Evolutionary conservation across 495 filamentous ascomycete species (phyloP).

Genomic region (Podospora sp.): DNA sequence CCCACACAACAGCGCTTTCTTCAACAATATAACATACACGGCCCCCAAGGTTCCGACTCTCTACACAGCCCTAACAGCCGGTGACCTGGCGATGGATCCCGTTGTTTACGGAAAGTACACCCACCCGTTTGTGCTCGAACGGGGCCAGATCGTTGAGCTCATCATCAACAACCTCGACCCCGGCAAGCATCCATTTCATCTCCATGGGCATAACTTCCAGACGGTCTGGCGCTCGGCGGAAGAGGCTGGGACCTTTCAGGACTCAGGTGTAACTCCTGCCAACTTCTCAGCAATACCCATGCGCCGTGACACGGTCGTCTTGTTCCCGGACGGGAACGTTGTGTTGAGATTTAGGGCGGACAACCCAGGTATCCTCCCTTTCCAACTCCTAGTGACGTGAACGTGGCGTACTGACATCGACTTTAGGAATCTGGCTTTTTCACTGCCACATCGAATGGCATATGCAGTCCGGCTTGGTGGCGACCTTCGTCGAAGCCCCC

Average conservation of each 20-base stretch:
- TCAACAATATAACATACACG: constrained; percentile 46
- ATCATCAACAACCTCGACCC: constrained; percentile 69
- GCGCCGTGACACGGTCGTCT: constrained; percentile 53
- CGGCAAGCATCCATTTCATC: constrained; percentile 48
- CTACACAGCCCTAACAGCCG: constrained; percentile 57
- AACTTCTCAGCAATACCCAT: constrained; percentile 40
- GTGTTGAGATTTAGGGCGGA: constrained; percentile 40
- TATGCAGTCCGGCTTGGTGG: constrained; percentile 52
- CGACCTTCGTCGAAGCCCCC: constrained; percentile 66
- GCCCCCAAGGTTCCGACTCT: constrained; percentile 61
- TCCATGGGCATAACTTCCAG: constrained; percentile 72
- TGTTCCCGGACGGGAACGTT: constrained; percentile 42
- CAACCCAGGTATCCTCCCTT: constrained; percentile 45
- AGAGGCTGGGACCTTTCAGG: constrained; percentile 50
- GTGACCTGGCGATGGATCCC: constrained; percentile 50
- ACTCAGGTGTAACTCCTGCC: constrained; percentile 29
- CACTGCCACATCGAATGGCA: constrained; percentile 61
- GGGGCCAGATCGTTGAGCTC: constrained; percentile 60
- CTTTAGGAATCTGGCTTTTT: constrained; percentile 49
- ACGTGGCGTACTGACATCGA: background rate
- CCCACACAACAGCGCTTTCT: constrained; percentile 47
- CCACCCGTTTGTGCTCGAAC: constrained; percentile 57
- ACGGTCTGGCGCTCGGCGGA: constrained; percentile 48
- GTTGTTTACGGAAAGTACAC: constrained; percentile 51
- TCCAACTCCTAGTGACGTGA: no score